These are phyloP conservation scores for Colletotrichum simmondsii DNA, from an alignment of 2,329 filamentous ascomycete genomes.

Conservation along the genomic window DNA sequence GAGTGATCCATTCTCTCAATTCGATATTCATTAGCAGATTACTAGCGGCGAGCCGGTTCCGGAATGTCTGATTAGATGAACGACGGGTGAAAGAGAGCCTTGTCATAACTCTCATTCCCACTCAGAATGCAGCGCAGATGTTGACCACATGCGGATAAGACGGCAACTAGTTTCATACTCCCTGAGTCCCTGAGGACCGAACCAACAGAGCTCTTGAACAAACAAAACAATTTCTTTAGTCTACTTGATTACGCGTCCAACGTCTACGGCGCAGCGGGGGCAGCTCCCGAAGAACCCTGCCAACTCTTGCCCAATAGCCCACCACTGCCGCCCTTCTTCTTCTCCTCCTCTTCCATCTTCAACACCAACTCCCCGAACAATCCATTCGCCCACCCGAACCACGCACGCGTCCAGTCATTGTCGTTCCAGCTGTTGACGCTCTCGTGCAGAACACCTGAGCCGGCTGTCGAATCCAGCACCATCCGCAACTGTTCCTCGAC, in stretches of 20 bases:
- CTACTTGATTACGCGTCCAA: background rate
- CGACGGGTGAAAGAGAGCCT: background rate
- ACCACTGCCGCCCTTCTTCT: background rate
- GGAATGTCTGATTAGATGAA: no score
- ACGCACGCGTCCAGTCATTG: constrained; percentile 53
- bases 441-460: constrained; percentile 60
- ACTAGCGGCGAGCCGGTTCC: no score
- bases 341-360: constrained; percentile 38
- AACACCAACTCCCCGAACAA: constrained; percentile 53
- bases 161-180: background rate
- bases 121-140: background rate
- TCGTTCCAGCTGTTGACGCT: constrained; percentile 55
- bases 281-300: constrained; percentile 4
- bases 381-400: constrained; percentile 58
- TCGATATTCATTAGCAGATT: no score
- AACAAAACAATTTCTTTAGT: background rate
- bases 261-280: background rate
- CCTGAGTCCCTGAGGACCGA: no score
- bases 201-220: background rate
- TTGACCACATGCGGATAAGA: background rate
- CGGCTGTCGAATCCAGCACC: constrained; percentile 52
- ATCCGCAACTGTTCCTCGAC: constrained; percentile 48
- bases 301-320: constrained; percentile 16
- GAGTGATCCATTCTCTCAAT: no score
- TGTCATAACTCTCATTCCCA: background rate